Evolutionary conservation across 352 stramenopile species (phyloP), one percentile per base, ranked within the genome.

Genomic region (Globisporangium megalacanthum): DNA sequence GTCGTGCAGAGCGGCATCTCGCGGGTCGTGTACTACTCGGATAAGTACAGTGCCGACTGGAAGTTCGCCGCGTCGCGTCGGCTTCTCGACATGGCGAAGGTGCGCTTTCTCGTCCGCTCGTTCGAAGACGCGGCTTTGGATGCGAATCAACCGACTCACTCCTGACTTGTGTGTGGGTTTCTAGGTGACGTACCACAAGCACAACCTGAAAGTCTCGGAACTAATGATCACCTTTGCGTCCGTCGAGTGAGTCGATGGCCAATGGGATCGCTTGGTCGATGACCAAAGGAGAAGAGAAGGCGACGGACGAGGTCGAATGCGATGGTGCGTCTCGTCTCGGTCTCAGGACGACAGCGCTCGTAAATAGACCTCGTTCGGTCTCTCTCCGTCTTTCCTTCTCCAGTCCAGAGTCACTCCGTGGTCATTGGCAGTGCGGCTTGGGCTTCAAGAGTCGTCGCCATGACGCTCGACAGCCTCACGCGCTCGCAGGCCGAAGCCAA

Each of bases 11-110:
- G 90, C 55, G 96, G 97, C 31, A 99, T 99, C 64, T 70, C 68
- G 31, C 82, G 96, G 57, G 95, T 99, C 25, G 88, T 99, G 4
- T 99, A 98, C 70, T 79, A 97, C 61, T 96, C 85, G 15, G 95
- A 99, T 79, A 97, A 98, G 62, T 98, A 99, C 72, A 89, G 89
- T 45, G 62, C 86, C 25, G 84, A 93, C 53, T 94, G 83, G 83
- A 95, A 90, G 64, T 96, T 96, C 50, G 73, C 83, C 44, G 89
- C 90, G 20, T 95, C 89, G 9, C 71, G 89, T 14, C 72, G 83
- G 36, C 70, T 97, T 25, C 85, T 97, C 55, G 85, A 96, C 54
- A 90, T 97, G 80, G 83, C 89, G 10, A 73, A 79, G 15, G 78
- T 88, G 49, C 13, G 53, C 13, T 36, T n/a, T n/a, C 10, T 45